A percentile compares a stretch with the other conserved stretches of the same genome.
Evolutionary conservation across 106 monocot species (phyloP).

Genomic region (Apostasia shenzhenica): DNA sequence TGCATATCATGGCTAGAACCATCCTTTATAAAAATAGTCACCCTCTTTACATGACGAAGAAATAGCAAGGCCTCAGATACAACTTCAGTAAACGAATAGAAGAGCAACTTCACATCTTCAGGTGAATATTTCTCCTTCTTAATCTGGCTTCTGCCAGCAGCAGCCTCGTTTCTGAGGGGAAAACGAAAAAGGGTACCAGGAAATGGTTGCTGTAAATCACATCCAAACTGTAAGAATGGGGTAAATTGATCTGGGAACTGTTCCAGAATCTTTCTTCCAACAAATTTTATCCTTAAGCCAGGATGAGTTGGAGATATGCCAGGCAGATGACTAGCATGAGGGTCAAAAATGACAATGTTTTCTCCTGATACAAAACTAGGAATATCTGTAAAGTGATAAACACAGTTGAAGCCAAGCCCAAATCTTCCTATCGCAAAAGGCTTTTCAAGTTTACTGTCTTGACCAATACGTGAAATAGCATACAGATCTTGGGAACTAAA

Average conservation of each 20-base stretch:
- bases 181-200: constrained; percentile 96
- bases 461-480: constrained; percentile 98
- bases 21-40: constrained; percentile 74
- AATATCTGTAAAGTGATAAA: constrained; percentile 98
- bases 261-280: constrained; percentile 73
- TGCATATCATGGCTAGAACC: constrained; percentile 57
- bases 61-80: constrained; percentile 79
- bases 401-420: constrained; percentile 98
- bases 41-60: constrained; percentile 64
- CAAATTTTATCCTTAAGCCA: constrained; percentile 85
- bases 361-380: constrained; percentile 98
- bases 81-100: constrained; percentile 74
- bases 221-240: constrained; percentile 96
- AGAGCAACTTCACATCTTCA: constrained; percentile 79
- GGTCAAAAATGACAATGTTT: constrained; percentile 98
- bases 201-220: constrained; percentile 77
- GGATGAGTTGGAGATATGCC: constrained; percentile 97
- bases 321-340: constrained; percentile 89
- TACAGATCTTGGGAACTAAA: constrained; percentile 94
- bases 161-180: constrained; percentile 72
- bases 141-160: constrained; percentile 93
- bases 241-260: constrained; percentile 99
- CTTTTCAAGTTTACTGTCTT: constrained; percentile 95
- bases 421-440: constrained; percentile 95
- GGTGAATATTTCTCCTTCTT: constrained; percentile 93